Percentiles rank a stretch among this genome's conserved stretches.
Conservation (phyloP, 2,329 filamentous ascomycete species). For the Hypoxylon sp. region DNA sequence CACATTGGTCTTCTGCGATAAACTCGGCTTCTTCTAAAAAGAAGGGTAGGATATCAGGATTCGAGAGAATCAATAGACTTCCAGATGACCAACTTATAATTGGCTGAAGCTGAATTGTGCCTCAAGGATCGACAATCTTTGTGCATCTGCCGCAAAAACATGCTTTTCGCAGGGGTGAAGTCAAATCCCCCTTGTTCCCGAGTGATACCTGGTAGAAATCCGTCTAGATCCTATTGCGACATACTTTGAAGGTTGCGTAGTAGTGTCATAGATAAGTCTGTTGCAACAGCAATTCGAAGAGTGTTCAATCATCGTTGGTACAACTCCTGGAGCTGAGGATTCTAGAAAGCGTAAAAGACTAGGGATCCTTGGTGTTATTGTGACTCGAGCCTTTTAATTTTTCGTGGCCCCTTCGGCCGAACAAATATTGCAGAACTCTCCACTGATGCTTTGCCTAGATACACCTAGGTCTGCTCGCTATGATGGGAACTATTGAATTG, state of each 20-base stretch:
- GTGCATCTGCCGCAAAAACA: conserved; percentile 21
- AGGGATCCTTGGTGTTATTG: too few relatives aligned
- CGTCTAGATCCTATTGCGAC: conserved; percentile 26
- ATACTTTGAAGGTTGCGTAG: background rate
- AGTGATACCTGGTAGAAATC: conserved; percentile 21
- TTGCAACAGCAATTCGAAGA: conserved; percentile 4
- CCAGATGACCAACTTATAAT: conserved; percentile 1
- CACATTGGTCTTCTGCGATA: background rate
- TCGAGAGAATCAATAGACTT: conserved; percentile 18
- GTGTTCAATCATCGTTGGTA: background rate
- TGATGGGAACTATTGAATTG: conserved; percentile 17
- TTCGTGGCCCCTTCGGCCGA: conserved; percentile 4
- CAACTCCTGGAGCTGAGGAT: conserved; percentile 1
- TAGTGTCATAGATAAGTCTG: conserved; percentile 6
- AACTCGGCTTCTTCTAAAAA: conserved; percentile 4
- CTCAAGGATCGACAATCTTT: conserved; percentile 24
- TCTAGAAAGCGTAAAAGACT: background rate
- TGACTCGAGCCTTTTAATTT: conserved; percentile 3
- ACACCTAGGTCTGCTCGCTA: conserved; percentile 9
- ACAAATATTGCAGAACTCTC: too few relatives aligned
- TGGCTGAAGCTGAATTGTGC: conserved; percentile 9
- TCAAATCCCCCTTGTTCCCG: conserved; percentile 11
- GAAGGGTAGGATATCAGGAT: conserved; percentile 24
- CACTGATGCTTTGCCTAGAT: conserved; percentile 24
- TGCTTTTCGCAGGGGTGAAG: conserved; percentile 10